Percentiles rank a stretch among this genome's conserved stretches.
These are phyloP conservation scores for Papiliotrema laurentii DNA, from an alignment of 1,284 basidiomycete species.

Conservation along the genomic window DNA sequence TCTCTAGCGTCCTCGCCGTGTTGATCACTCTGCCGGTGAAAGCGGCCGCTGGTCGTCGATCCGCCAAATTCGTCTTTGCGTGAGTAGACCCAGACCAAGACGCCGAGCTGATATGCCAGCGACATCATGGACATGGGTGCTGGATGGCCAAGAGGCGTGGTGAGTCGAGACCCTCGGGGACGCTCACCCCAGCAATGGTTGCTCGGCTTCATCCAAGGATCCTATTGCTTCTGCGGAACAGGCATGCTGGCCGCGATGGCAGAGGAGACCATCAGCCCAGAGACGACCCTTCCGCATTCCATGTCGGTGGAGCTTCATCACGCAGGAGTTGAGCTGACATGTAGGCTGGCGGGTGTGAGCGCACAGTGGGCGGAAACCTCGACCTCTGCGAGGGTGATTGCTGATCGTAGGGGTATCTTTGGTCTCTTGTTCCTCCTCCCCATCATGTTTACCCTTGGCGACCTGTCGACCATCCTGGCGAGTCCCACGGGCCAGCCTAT, in stretches of 20 bases:
- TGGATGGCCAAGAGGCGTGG: conserved; percentile 37
- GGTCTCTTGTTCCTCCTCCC: conserved; percentile 45
- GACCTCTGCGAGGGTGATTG: too few relatives aligned
- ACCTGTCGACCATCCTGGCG: conserved; percentile 39
- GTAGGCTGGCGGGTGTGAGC: conserved; percentile 20
- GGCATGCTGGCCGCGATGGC: conserved; percentile 45
- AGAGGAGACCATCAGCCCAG: conserved; percentile 43
- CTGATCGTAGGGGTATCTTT: conserved; percentile 19
- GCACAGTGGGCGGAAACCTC: conserved; percentile 17
- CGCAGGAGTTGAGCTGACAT: conserved; percentile 6
- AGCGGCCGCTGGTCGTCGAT: conserved; percentile 37
- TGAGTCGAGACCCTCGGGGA: not conserved
- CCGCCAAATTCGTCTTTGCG: conserved; percentile 29
- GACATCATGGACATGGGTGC: conserved; percentile 43
- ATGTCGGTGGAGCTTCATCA: conserved; percentile 26
- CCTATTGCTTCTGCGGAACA: conserved; percentile 34
- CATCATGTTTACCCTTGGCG: conserved; percentile 49
- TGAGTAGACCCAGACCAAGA: conserved; percentile 2
- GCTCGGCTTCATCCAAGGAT: conserved; percentile 41
- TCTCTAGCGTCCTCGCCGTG: conserved; percentile 37
- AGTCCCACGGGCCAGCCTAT: conserved; percentile 48
- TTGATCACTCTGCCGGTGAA: conserved; percentile 44
- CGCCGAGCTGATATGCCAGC: conserved; percentile 7
- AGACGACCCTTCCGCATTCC: conserved; percentile 42
- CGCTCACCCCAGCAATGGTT: conserved; percentile 15